Percentiles rank a stretch among this genome's conserved stretches.
These are phyloP conservation scores for Westerdykella ornata DNA, from an alignment of 2,329 filamentous ascomycete species.

Conservation along the genomic window DNA sequence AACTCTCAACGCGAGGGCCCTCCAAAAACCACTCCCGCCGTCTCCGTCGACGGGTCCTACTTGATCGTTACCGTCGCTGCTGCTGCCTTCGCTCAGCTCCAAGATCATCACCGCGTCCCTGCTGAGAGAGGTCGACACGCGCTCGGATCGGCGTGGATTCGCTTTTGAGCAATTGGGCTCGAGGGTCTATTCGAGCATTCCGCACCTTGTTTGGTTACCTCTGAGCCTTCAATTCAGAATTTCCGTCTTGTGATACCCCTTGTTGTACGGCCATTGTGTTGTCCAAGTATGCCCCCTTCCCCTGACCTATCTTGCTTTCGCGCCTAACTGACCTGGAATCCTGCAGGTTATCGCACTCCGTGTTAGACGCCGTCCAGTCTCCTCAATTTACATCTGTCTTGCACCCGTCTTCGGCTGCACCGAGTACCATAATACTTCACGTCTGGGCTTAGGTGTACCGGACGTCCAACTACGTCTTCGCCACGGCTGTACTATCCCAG, in stretches of 20 bases:
- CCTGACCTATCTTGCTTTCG: no score
- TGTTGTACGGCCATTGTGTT: no score
- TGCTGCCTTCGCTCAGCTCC: neutral
- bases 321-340: neutral
- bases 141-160: no score
- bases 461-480: conserved; percentile 57
- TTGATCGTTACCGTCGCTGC: neutral
- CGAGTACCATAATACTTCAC: conserved; percentile 35
- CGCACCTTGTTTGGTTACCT: conserved; percentile 17
- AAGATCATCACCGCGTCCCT: neutral
- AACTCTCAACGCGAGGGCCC: conserved; percentile 27
- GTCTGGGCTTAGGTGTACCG: conserved; percentile 42
- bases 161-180: no score
- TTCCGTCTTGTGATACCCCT: no score
- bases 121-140: no score
- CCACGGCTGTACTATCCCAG: conserved; percentile 76
- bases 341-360: neutral
- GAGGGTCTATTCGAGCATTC: conserved; percentile 10
- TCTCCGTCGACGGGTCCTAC: neutral
- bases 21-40: conserved; percentile 18
- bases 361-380: neutral
- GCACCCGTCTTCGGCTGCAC: conserved; percentile 25
- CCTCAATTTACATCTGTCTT: conserved; percentile 12
- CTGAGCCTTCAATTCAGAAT: conserved; percentile 20
- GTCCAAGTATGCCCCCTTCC: no score